Conservation (phyloP, 140 eudicot genomes). For the Cichorium intybus region DNA sequence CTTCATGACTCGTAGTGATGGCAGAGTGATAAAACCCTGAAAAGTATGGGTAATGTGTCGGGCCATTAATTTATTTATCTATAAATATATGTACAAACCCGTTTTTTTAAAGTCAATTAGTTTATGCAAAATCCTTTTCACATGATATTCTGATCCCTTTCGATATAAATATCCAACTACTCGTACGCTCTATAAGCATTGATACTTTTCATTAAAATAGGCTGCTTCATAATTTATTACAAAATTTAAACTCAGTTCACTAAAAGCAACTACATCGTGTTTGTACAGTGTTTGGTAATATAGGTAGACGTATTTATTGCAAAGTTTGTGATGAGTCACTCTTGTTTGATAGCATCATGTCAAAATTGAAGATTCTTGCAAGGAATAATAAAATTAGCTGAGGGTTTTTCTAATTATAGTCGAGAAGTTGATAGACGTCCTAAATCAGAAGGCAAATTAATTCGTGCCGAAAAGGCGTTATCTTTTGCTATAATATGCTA, state of each 20-base stretch:
- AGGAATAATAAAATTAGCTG: background rate
- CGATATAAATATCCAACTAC: conserved; percentile 12
- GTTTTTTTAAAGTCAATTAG: background rate
- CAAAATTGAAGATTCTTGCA: background rate
- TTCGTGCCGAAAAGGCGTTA: background rate
- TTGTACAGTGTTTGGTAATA: conserved; percentile 1
- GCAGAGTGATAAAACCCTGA: conserved; percentile 72
- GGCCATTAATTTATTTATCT: background rate
- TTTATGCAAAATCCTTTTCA: background rate
- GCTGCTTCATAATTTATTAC: background rate
- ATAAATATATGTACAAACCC: background rate
- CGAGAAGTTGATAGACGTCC: background rate
- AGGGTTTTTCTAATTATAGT: background rate
- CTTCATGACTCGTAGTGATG: conserved; percentile 43
- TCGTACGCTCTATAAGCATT: background rate
- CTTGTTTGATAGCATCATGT: background rate
- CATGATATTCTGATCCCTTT: background rate
- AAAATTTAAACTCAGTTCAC: conserved; percentile 1
- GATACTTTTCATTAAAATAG: background rate
- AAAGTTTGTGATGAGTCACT: background rate
- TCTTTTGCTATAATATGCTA: background rate
- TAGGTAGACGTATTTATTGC: conserved; percentile 1
- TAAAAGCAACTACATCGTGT: background rate
- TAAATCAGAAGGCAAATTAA: background rate
- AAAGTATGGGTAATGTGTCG: background rate